A percentile compares a stretch with the other conserved stretches of the same genome.
phyloP scores from a whole-genome alignment of 2,329 filamentous ascomycete genomes.

The Xylaria sp. region DNA sequence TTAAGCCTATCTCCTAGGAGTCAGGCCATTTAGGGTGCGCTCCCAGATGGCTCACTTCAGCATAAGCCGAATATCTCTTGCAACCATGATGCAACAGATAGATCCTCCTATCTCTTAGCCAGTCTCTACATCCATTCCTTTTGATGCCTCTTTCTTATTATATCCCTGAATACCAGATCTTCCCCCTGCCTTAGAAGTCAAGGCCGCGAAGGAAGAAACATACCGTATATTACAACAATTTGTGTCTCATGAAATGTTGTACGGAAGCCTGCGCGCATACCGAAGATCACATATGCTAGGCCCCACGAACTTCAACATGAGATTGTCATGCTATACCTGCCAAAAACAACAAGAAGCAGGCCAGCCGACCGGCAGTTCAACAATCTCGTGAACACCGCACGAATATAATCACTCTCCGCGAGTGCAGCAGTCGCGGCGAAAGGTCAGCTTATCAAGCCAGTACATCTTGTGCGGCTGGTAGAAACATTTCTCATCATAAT shows the following conservation, averaged over 20 bases:
- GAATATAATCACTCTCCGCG: slow-evolving; percentile 17
- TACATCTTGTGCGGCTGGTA: slow-evolving; percentile 22
- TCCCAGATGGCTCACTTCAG: neutral
- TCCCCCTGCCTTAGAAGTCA: slow-evolving; percentile 1
- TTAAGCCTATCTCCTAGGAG: too few species aligned
- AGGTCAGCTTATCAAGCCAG: slow-evolving; percentile 46
- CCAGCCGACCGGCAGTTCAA: neutral
- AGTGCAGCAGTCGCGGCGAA: slow-evolving; percentile 45
- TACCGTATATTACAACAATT: neutral
- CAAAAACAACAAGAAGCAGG: neutral
- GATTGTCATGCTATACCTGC: neutral
- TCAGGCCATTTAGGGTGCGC: too few species aligned
- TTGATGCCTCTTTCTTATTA: neutral
- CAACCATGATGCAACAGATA: neutral
- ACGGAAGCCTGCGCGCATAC: too few species aligned
- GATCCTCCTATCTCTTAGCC: neutral
- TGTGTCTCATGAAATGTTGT: neutral
- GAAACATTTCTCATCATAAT: slow-evolving; percentile 39
- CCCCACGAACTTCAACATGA: too few species aligned
- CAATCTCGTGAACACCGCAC: neutral
- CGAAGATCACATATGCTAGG: too few species aligned
- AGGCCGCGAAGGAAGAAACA: neutral
- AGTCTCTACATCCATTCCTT: neutral
- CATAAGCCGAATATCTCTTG: neutral
- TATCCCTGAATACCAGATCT: neutral